These are phyloP conservation scores for Gossypium schwendimanii DNA, from an alignment of 441 rosid species.

Conservation along the genomic window DNA sequence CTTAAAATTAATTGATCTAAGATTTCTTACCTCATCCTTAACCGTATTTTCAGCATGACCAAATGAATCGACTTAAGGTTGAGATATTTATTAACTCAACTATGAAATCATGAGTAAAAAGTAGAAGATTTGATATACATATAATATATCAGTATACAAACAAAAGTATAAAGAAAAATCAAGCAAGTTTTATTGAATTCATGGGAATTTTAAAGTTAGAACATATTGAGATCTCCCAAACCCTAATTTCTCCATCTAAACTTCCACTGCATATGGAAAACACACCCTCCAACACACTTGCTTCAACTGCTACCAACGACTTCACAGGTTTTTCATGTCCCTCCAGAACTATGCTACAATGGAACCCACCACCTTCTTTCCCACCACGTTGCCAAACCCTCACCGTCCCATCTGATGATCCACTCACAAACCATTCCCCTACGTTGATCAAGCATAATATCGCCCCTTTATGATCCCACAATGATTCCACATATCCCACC, in stretches of 20 bases:
- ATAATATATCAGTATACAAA: no score
- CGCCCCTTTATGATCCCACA: constrained; percentile 37
- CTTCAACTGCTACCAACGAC: constrained; percentile 21
- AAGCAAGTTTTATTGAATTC: neutral
- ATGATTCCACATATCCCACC: constrained; percentile 28
- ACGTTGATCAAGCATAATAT: constrained; percentile 32
- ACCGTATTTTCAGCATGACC: no score
- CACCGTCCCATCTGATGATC: constrained; percentile 42
- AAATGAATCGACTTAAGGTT: no score
- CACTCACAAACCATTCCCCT: constrained; percentile 26
- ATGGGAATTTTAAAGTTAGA: neutral
- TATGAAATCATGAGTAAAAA: no score
- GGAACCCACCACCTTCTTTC: constrained; percentile 14
- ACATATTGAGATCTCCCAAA: constrained; percentile 24
- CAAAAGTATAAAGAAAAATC: neutral
- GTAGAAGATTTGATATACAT: neutral
- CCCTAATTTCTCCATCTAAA: constrained; percentile 32
- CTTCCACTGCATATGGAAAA: constrained; percentile 31
- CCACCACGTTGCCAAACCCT: constrained; percentile 37
- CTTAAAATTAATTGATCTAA: no score
- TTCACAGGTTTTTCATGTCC: constrained; percentile 40
- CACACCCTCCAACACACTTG: neutral
- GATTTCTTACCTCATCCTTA: no score
- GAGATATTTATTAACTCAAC: no score
- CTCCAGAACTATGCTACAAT: constrained; percentile 26